Base-by-base conservation (phyloP, 192 early-diverging fungal species). In the Thamnidium elegans region DNA sequence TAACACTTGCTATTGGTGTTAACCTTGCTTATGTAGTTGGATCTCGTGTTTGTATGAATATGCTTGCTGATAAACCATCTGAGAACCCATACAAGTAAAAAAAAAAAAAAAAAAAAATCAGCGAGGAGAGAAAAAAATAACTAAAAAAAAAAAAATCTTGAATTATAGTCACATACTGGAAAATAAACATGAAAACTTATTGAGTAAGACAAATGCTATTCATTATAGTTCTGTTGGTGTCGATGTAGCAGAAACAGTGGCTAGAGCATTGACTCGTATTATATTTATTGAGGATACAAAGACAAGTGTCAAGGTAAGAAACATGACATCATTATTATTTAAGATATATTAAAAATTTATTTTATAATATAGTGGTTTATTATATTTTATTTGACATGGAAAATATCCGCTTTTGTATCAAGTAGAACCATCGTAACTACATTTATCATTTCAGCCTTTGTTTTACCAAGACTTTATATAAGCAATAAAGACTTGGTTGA, bases 1-100 rank as follows among this genome's bases (percentile, higher is more conserved):
- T 55, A 0, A 66, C 70, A 1, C 6, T 71, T 7, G 44, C 62
- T 19, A 71, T 61, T 32, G 63, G 50, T 17, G 43, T 66, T 17
- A 71, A 71, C 42, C 50, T 62, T 32, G 63, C 48, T 10, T 71
- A 71, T 53, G 70, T 71, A 26, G 65, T 20, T 21, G 30, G 21
- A 10, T 26, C 55, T 50, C 31, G 59, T 0, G 39, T 62, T 19
- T 39, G 52, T 14, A 50, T 56, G 17, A 55, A 21, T 26, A 50
- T 45, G 42, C 31, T 67, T 34, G 45, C 36, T 42, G 62, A 50
- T 8, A 44, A 48, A 11, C 36, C 48, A 31, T 14, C 56, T 23
- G 14, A 47, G 10, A 34, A 62, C 20, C 59, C 59, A 14, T 62
- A 62, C 30, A n/a, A 23, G 39, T 44, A 62, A 44, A 26, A 48